phyloP scores from a whole-genome alignment of 208 protist species.

The Leishmania braziliensis region DNA sequence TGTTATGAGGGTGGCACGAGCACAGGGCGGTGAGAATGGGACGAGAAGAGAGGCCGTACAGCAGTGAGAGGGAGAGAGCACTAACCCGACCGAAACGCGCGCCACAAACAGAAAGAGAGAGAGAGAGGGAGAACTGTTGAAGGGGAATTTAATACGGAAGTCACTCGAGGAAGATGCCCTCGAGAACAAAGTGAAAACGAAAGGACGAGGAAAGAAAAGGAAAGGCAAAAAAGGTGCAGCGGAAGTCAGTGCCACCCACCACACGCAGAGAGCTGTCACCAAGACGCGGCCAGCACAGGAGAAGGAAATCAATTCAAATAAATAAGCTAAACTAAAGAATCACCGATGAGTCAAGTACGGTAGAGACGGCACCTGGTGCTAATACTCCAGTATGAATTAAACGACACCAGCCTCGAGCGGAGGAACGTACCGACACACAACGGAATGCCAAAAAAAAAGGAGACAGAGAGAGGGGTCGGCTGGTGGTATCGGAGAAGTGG shows the following conservation, averaged over 20 bases:
- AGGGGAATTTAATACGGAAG: background rate
- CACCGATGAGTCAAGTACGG: background rate
- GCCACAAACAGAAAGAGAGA: background rate
- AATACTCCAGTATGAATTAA: background rate
- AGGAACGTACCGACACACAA: background rate
- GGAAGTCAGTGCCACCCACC: background rate
- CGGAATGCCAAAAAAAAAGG: background rate
- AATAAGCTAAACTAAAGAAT: background rate
- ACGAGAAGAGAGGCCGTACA: background rate
- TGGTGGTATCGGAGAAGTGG: background rate
- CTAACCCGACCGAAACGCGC: background rate
- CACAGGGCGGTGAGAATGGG: background rate
- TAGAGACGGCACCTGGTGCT: background rate
- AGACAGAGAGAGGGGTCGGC: background rate
- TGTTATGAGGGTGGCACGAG: background rate
- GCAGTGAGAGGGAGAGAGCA: background rate
- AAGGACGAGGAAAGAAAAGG: background rate
- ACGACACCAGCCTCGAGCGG: background rate
- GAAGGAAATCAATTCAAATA: background rate
- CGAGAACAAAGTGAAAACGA: background rate
- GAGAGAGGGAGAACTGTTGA: background rate
- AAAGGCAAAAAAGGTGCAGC: background rate
- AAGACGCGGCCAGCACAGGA: background rate
- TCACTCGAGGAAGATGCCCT: background rate
- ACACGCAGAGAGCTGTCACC: background rate